A percentile compares a stretch with the other conserved stretches of the same genome.
These are phyloP conservation scores for Fusarium heterosporum DNA, from an alignment of 2,329 filamentous ascomycete species.

Conservation along the genomic window DNA sequence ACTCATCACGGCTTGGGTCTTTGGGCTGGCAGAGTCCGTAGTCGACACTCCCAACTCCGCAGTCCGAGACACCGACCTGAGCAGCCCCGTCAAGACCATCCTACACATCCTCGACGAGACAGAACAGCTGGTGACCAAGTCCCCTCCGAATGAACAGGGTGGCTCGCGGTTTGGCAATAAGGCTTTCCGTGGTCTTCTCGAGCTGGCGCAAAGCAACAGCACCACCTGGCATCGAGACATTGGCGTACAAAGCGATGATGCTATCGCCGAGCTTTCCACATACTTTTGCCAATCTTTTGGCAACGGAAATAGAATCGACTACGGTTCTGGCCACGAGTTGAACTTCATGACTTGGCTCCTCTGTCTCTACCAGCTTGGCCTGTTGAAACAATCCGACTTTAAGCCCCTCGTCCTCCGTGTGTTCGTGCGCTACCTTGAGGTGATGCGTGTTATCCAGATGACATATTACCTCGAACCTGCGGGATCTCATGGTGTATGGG, in stretches of 20 bases:
- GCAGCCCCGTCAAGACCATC: constrained; percentile 71
- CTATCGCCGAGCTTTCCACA: constrained; percentile 77
- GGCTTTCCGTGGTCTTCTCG: constrained; percentile 85
- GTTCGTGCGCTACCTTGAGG: constrained; percentile 82
- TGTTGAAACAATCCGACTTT: constrained; percentile 76
- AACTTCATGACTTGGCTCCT: constrained; percentile 98
- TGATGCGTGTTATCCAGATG: constrained; percentile 90
- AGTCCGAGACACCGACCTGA: constrained; percentile 66
- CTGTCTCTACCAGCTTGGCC: constrained; percentile 84
- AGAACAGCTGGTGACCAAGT: constrained; percentile 72
- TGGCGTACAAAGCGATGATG: constrained; percentile 62
- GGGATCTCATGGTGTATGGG: constrained; percentile 97
- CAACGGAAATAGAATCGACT: constrained; percentile 89
- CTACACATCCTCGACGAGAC: constrained; percentile 77
- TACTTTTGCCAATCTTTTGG: constrained; percentile 90
- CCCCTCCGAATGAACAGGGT: constrained; percentile 85
- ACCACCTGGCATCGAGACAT: constrained; percentile 73
- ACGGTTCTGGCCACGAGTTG: constrained; percentile 95
- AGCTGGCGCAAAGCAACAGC: constrained; percentile 69
- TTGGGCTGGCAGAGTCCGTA: constrained; percentile 85
- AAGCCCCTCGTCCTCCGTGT: constrained; percentile 79
- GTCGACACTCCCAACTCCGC: constrained; percentile 75
- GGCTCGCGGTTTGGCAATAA: constrained; percentile 96
- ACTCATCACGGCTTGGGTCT: constrained; percentile 86
- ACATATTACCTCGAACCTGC: constrained; percentile 98